Base-by-base conservation (phyloP, 192 early-diverging fungal genomes). In the Entomortierella lignicola region DNA sequence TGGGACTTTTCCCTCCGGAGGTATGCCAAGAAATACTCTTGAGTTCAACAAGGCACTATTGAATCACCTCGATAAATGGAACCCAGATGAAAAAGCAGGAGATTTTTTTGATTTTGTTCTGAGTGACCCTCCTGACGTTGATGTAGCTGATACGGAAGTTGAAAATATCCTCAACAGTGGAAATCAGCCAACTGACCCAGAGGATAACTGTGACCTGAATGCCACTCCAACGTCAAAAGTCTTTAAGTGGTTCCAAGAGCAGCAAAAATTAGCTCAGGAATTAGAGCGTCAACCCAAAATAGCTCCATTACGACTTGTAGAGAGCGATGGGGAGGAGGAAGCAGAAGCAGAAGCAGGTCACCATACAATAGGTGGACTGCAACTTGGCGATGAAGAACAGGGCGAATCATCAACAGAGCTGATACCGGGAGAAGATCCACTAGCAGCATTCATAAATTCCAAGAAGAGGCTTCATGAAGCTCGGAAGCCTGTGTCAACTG, bases 41-140 rank as follows among this genome's bases (percentile, higher is more conserved):
- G 61, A 55, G 29, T 69, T 77, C 52, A 69, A 64, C 48, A 69
- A 70, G 43, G 32, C 61, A 10, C 63, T 70, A 8, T 41, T 79
- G 21, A 70, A 52, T 13, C 75, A 79, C 11, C 66, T 79, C 25
- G 67, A 66, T 4, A 60, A 58, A 18, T 79, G 75, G 75, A 67
- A 60, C 4, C 39, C 53, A 5, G 74, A 79, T 31, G 60, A 60
- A 23, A 70, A 61, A 56, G 54, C 61, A 6, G 57, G 54, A 4
- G 59, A 65, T 32, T 66, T 79, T 41, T 64, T 69, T 6, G 75
- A 79, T 34, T 65, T 79, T 54, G 68, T 79, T 31, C 41, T 79
- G 50, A 79, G 75, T 39, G 75, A 79, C 20, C 75, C 75, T 21
- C 75, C 75, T 34, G 62, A 79, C 21, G 54, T 60, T 6, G 63